Conservation (phyloP, 164 flowering plant species). For the Magnolia sinica region DNA sequence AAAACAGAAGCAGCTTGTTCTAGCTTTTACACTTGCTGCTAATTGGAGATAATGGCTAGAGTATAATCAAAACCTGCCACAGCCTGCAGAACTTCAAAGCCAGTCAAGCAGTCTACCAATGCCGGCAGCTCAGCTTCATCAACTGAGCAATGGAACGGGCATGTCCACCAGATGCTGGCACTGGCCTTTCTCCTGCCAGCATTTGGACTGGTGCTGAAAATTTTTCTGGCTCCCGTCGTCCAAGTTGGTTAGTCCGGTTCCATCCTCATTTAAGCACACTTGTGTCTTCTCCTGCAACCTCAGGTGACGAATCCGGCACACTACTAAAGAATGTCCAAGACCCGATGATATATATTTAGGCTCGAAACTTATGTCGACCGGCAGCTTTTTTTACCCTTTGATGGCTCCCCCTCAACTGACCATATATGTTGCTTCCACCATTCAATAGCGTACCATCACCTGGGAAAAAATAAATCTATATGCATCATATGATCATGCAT, state of each 20-base stretch:
- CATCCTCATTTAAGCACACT: slow-evolving; percentile 72
- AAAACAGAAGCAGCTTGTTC: too few species aligned
- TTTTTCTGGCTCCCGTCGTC: slow-evolving; percentile 46
- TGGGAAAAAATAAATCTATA: slow-evolving; percentile 20
- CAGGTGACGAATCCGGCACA: slow-evolving; percentile 33
- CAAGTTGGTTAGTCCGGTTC: slow-evolving; percentile 69
- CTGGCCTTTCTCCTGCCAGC: slow-evolving; percentile 40
- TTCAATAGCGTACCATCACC: slow-evolving; percentile 69
- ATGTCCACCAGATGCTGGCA: slow-evolving; percentile 61
- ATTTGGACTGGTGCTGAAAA: slow-evolving; percentile 28
- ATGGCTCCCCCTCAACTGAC: slow-evolving; percentile 80
- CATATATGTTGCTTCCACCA: slow-evolving; percentile 74
- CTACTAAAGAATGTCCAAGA: slow-evolving; percentile 77
- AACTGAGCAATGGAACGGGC: slow-evolving; percentile 74
- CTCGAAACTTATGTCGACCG: slow-evolving; percentile 38
- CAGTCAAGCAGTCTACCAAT: slow-evolving; percentile 42
- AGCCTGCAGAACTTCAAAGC: slow-evolving; percentile 49
- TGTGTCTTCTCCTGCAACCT: slow-evolving; percentile 15
- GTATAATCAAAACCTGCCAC: slow-evolving; percentile 77
- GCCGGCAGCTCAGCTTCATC: slow-evolving; percentile 72
- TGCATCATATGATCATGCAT: too few species aligned
- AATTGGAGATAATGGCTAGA: slow-evolving; percentile 46
- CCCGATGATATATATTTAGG: slow-evolving; percentile 62
- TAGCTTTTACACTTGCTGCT: too few species aligned
- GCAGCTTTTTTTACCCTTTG: slow-evolving; percentile 39